Base-by-base conservation (phyloP, 2,329 filamentous ascomycete genomes). In the Cladosporium cucumerinum region DNA sequence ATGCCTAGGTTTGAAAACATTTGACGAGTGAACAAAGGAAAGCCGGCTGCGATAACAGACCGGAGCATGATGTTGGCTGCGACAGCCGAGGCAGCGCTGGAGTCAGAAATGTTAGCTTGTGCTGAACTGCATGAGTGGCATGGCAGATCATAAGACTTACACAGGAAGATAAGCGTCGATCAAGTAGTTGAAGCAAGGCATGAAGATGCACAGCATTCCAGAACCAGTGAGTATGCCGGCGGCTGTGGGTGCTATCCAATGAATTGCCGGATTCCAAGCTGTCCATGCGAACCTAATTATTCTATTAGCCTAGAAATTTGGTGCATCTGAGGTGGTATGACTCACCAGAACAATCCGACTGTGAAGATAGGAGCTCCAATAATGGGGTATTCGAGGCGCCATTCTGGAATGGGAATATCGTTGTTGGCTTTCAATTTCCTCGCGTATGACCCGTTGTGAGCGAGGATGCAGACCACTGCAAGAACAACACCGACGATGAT, bases 401-500 rank as follows among this genome's bases (percentile, higher is more conserved):
- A 72, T 52, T 72, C 70, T 4, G 70, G 70, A 5, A 72, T 49
- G 0, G 67, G 69, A 14, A 70, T 55, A 39, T 46, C 43, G 21
- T 64, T 64, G 28, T 64, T 64, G 12, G 52, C 61, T 28, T 64
- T 49, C 28, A 64, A 10, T 21, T 64, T 57, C 43, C 49, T 49
- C 10, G 32, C 61, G 21, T 64, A 64, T 11, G 39, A 36, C 4
- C 54, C 52, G 25, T 64, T 55, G 12, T 49, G 36, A 16, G 52
- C 28, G 7, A 64, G 54, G 39, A 64, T 64, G 25, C 48, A 8
- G 14, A 73, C 68, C 2, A 89, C 81, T 1, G 85, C 84, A 7
- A 79, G 55, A 7, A 86, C 69, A 79, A 90, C 88, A 61, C 89
- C 89, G 34, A 89, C 82, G 6, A 85, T 82, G 12, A 91, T 83